Evolutionary conservation across 768 basidiomycete species (phyloP), one percentile per base, ranked within the genome.

Genomic region (Leccinum disarticulatum): DNA sequence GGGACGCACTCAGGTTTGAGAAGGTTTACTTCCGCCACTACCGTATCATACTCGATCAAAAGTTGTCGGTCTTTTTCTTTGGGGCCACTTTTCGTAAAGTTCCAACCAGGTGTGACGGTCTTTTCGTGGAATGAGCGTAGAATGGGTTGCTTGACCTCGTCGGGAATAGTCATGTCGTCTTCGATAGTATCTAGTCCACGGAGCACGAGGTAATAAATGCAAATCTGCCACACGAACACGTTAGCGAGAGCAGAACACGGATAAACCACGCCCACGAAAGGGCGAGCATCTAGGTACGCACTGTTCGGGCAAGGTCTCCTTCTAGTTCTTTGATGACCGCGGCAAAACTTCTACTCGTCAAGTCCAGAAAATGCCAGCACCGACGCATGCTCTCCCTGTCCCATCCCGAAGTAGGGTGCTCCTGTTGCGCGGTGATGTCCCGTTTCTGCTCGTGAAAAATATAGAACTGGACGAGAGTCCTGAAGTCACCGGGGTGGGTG

Each of bases 131-230:
- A 95, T 1, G 84, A 76, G 10, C 92, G 86, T 35, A 99, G 80
- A 30, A 98, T 68, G 3, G 92, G 88, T 56, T 94, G 91, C 72
- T 99, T 99, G 66, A 88, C 73, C 17, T 85, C 77, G 73, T 94
- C 92, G 1, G 91, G 82, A 58, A 99, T 84, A 0, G 94, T 91
- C 95, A 98, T 98, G 77, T 99, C 96, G 74, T 99, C 96, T 74
- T 98, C 96, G 63, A 99, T 85, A 4, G 96, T 99, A 73, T 99
- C 96, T n/a, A 98, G 79, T 6, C 87, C 97, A 22, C 96, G 86
- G 6, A 99, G 82, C 6, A 95, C 90, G 47, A 99, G 84, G 75
- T 98, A 99, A 75, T 97, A 98, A 60, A 98, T 75, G 73, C 91
- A 94, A 64, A 98, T 87, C 96, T 97, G 62, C 15, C 51, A 46